These are phyloP conservation scores for Avena eriantha DNA, from an alignment of 176 grass and related monocot genomes.

Conservation along the genomic window DNA sequence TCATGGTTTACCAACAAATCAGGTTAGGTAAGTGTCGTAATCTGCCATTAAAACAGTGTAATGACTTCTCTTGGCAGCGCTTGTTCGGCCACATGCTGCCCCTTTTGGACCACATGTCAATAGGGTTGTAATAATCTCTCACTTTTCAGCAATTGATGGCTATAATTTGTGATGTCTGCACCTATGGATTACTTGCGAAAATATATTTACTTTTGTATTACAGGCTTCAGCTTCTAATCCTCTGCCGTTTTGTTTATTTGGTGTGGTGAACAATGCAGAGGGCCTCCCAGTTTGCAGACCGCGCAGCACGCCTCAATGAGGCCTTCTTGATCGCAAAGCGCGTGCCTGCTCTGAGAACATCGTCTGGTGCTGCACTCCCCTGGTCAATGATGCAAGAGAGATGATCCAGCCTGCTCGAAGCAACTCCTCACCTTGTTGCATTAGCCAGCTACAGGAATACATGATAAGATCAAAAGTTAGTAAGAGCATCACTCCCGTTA, in stretches of 20 bases:
- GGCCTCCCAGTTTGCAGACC: constrained; percentile 54
- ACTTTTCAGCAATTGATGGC: not conserved
- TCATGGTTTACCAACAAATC: not conserved
- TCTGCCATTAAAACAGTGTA: constrained; percentile 2
- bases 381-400: constrained; percentile 68
- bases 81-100: constrained; percentile 2
- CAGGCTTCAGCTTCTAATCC: constrained; percentile 32
- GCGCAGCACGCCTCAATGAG: constrained; percentile 58
- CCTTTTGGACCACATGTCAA: not conserved
- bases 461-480: constrained; percentile 15
- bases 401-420: constrained; percentile 43
- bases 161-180: not conserved
- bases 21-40: not conserved
- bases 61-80: not conserved
- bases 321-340: constrained; percentile 66
- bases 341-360: constrained; percentile 60
- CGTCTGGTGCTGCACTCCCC: constrained; percentile 48
- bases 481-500: not conserved
- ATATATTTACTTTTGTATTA: constrained; percentile 15
- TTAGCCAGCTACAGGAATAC: constrained; percentile 7
- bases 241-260: constrained; percentile 4
- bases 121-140: not conserved
- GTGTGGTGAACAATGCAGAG: constrained; percentile 54
- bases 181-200: not conserved
- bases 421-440: not conserved